A percentile compares a stretch with the other conserved stretches of the same genome.
Evolutionary conservation across 2,329 filamentous ascomycete genomes (phyloP).

Genomic region (Diplodia intermedia): DNA sequence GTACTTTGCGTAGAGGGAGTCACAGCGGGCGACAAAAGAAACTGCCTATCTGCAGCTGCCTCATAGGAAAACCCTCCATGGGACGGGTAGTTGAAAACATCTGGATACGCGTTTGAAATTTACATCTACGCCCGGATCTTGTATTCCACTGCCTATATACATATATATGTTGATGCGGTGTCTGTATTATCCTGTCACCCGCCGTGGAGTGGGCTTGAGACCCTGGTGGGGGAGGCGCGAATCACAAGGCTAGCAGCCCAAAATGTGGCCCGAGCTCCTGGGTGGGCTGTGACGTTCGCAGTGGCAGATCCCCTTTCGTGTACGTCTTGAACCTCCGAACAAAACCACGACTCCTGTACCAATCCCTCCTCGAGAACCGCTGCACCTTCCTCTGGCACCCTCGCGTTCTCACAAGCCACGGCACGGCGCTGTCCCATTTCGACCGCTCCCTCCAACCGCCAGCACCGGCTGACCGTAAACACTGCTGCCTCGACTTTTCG

Average conservation of each 20-base stretch:
- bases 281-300: constrained; percentile 27
- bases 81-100: too few relatives aligned
- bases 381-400: background rate
- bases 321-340: constrained; percentile 4
- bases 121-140: too few relatives aligned
- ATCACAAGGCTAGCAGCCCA: constrained; percentile 20
- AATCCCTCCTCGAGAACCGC: constrained; percentile 6
- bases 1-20: too few relatives aligned
- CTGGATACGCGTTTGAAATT: too few relatives aligned
- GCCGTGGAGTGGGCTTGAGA: background rate
- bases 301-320: constrained; percentile 28
- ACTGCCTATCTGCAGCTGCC: too few relatives aligned
- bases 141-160: too few relatives aligned
- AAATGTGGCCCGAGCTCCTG: constrained; percentile 24
- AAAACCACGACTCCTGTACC: constrained; percentile 10
- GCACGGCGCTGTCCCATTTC: background rate
- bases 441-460: background rate
- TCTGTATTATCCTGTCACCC: too few relatives aligned
- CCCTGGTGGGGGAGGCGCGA: constrained; percentile 9
- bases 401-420: background rate
- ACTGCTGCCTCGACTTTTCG: constrained; percentile 27
- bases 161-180: too few relatives aligned
- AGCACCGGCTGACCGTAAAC: constrained; percentile 4
- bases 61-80: too few relatives aligned
- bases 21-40: too few relatives aligned